Evolutionary conservation across 495 filamentous ascomycete genomes (phyloP).

Genomic region (Neurospora intermedia): DNA sequence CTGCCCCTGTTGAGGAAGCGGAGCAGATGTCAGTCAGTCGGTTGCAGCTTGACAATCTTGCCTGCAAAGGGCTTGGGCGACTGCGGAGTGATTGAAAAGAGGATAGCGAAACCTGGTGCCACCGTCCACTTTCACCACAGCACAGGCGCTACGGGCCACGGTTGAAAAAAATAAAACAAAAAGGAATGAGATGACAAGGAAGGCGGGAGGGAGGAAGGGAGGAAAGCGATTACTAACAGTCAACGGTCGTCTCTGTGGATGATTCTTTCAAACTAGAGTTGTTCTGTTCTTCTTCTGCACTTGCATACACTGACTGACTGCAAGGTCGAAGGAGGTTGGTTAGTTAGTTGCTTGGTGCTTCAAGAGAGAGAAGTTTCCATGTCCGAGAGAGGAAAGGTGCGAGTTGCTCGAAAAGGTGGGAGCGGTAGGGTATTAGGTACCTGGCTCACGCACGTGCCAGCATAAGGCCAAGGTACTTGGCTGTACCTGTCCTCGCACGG

Average conservation of each 20-base stretch:
- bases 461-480: not conserved
- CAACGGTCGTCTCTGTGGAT: not conserved
- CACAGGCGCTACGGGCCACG: conserved; percentile 33
- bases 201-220: not conserved
- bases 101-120: conserved; percentile 44
- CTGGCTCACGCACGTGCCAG: not conserved
- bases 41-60: conserved; percentile 23
- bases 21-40: not conserved
- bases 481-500: not conserved
- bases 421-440: not conserved
- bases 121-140: conserved; percentile 13
- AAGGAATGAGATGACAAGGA: not conserved
- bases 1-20: not conserved
- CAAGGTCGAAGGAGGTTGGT: not conserved
- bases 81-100: conserved; percentile 51
- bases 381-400: not conserved
- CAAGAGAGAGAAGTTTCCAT: not conserved
- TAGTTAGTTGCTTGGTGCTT: not conserved
- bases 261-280: not conserved
- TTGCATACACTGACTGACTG: not conserved
- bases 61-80: conserved; percentile 42
- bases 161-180: not conserved
- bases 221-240: not conserved
- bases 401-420: not conserved
- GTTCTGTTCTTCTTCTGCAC: not conserved